Conservation (phyloP, 192 early-diverging fungal species). For the Backusella morwellensis region DNA sequence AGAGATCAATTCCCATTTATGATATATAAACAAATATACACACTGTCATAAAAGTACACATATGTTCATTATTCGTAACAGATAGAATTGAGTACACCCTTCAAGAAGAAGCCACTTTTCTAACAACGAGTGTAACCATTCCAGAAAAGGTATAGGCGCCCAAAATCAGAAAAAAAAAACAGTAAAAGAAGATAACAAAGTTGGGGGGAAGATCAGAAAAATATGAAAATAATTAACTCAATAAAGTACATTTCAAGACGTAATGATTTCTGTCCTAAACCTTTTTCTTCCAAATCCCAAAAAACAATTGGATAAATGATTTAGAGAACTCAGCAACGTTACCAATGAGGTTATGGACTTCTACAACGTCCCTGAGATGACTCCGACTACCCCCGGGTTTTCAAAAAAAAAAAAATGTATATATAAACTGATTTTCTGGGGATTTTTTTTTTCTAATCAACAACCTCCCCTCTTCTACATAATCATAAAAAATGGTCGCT, state of each 20-base stretch:
- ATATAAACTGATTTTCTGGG: background rate
- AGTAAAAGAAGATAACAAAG: background rate
- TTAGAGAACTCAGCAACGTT: background rate
- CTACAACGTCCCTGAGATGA: background rate
- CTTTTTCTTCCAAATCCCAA: background rate
- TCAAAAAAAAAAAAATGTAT: background rate
- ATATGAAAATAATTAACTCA: background rate
- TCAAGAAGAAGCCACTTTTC: too few species aligned
- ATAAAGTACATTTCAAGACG: background rate
- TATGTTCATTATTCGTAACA: too few species aligned
- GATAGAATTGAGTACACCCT: too few species aligned
- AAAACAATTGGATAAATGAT: background rate
- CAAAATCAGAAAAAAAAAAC: background rate
- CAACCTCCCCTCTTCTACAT: conserved; percentile 10
- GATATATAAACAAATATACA: background rate
- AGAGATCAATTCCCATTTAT: background rate
- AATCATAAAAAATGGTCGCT: conserved; percentile 40
- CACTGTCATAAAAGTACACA: background rate
- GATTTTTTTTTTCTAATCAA: background rate
- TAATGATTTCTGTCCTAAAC: background rate
- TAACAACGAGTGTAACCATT: too few species aligned
- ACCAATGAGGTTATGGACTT: background rate
- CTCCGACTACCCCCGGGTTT: background rate
- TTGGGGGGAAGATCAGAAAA: background rate
- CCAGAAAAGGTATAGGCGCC: background rate